Percentiles rank a stretch among this genome's conserved stretches.
These are phyloP conservation scores for Lactarius quietus DNA, from an alignment of 768 basidiomycete species.

Conservation along the genomic window DNA sequence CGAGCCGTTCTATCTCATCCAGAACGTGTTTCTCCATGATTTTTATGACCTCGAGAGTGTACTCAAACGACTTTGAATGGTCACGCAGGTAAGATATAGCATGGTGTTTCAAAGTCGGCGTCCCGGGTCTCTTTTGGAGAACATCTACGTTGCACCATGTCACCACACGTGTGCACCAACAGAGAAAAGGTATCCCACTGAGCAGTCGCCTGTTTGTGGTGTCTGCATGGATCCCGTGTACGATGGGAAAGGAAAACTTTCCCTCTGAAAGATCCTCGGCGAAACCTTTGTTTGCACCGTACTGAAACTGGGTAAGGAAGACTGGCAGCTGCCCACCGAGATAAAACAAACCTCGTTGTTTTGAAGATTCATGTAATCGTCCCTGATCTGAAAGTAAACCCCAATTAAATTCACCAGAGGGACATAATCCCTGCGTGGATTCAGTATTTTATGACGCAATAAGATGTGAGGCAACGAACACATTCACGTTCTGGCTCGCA, in stretches of 20 bases:
- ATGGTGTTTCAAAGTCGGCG: conserved; percentile 75
- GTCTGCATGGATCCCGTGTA: conserved; percentile 84
- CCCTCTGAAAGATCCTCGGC: conserved; percentile 95
- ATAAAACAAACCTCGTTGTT: conserved; percentile 61
- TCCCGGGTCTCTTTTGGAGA: conserved; percentile 82
- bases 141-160: conserved; percentile 52
- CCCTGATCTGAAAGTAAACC: conserved; percentile 94
- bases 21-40: conserved; percentile 65
- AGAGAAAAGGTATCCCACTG: conserved; percentile 51
- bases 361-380: conserved; percentile 95
- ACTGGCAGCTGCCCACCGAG: background rate
- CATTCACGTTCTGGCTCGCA: conserved; percentile 53
- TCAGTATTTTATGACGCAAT: background rate
- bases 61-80: conserved; percentile 81
- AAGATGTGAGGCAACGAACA: conserved; percentile 41
- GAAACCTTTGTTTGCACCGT: conserved; percentile 79
- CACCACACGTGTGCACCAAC: background rate
- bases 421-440: conserved; percentile 67
- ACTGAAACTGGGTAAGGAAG: conserved; percentile 43
- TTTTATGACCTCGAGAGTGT: conserved; percentile 68
- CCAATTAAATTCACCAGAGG: conserved; percentile 93
- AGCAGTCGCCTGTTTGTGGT: conserved; percentile 74
- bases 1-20: conserved; percentile 65
- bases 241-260: conserved; percentile 95
- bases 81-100: conserved; percentile 74